A percentile compares a stretch with the other conserved stretches of the same genome.
phyloP scores from a whole-genome alignment of 129 eudicot species.

The Flaveria sonorensis region DNA sequence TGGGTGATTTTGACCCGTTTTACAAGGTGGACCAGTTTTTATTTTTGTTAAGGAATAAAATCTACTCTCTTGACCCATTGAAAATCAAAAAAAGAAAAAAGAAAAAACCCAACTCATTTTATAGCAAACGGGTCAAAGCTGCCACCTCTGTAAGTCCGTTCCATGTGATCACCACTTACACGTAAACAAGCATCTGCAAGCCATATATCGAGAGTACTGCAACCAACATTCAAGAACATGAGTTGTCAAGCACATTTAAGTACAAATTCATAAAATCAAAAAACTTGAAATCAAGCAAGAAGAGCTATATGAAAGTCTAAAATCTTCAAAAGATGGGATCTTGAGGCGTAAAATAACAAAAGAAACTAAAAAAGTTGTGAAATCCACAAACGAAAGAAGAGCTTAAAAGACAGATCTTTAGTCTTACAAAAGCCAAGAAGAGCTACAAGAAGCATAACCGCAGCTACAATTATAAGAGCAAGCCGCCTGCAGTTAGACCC shows the following conservation, averaged over 20 bases:
- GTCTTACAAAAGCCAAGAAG: conserved; percentile 81
- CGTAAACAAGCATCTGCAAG: conserved; percentile 72
- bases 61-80: neutral
- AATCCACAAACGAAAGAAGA: conserved; percentile 39
- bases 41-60: neutral
- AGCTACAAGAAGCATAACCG: conserved; percentile 79
- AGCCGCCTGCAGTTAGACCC: conserved; percentile 57
- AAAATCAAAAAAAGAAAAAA: neutral
- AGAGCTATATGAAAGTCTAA: conserved; percentile 12
- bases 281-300: conserved; percentile 56
- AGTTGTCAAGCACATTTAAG: conserved; percentile 17
- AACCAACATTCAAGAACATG: conserved; percentile 29
- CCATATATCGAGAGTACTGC: conserved; percentile 80
- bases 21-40: neutral
- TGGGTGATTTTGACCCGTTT: neutral
- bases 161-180: conserved; percentile 57
- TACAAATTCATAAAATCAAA: neutral
- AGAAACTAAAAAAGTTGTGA: neutral
- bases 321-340: neutral
- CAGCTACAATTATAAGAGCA: conserved; percentile 64
- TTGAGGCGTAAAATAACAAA: neutral
- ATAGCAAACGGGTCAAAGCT: neutral
- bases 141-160: neutral
- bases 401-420: neutral
- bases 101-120: neutral